Evolutionary conservation across 441 rosid genomes (phyloP).

Genomic region (Bocquillonia castaneifolia): DNA sequence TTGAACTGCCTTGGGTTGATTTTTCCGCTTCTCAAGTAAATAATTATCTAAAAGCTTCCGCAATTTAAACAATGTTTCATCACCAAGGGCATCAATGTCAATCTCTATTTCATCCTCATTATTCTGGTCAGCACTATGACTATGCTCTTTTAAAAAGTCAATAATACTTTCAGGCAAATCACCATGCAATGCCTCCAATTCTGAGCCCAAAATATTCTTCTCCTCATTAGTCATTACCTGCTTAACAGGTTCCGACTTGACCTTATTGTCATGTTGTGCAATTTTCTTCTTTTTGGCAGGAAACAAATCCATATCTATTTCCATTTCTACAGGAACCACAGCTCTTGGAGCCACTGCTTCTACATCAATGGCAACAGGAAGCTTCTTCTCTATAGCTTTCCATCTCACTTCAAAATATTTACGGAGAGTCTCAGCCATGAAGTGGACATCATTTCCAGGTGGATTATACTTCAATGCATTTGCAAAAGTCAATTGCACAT

Average conservation of each 20-base stretch:
- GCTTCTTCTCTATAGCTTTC: slow-evolving; percentile 75
- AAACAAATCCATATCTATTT: slow-evolving; percentile 23
- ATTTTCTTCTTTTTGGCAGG: slow-evolving; percentile 41
- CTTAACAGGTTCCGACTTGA: slow-evolving; percentile 37
- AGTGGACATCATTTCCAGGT: slow-evolving; percentile 65
- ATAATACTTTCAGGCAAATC: slow-evolving; percentile 68
- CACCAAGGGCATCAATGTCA: slow-evolving; percentile 67
- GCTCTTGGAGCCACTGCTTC: slow-evolving; percentile 31
- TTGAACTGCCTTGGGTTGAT: slow-evolving; percentile 46
- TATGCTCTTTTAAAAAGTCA: slow-evolving; percentile 66
- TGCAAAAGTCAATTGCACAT: slow-evolving; percentile 74
- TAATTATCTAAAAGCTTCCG: slow-evolving; percentile 66
- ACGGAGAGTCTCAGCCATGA: slow-evolving; percentile 60
- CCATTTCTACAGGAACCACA: slow-evolving; percentile 33
- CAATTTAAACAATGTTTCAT: slow-evolving; percentile 59
- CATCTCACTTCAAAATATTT: slow-evolving; percentile 70
- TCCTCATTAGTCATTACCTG: slow-evolving; percentile 56
- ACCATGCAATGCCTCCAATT: slow-evolving; percentile 55
- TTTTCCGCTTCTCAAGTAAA: slow-evolving; percentile 49
- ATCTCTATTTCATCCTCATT: slow-evolving; percentile 82
- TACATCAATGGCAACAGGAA: slow-evolving; percentile 32
- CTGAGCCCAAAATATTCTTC: slow-evolving; percentile 55
- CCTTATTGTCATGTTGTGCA: slow-evolving; percentile 30
- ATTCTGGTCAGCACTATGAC: slow-evolving; percentile 43
- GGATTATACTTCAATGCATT: slow-evolving; percentile 87